Conservation (phyloP, 2,329 filamentous ascomycete genomes). For the Neurospora sp. region DNA sequence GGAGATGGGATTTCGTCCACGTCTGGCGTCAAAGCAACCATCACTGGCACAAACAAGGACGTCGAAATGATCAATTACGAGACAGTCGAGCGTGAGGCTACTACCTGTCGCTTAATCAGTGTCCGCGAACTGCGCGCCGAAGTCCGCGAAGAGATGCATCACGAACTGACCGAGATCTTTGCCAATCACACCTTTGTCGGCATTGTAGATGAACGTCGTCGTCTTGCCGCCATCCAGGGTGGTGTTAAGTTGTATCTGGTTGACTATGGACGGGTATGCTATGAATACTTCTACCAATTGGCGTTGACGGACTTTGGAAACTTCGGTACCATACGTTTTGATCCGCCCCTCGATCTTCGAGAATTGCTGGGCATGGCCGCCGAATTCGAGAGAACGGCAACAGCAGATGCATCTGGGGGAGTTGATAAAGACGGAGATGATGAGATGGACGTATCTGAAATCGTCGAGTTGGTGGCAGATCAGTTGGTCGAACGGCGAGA, state of each 20-base stretch:
- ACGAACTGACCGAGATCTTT: conserved; percentile 78
- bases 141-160: conserved; percentile 75
- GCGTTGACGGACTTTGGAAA: conserved; percentile 94
- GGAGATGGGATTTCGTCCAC: conserved; percentile 3
- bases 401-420: conserved; percentile 22
- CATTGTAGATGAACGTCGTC: conserved; percentile 75
- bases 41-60: not conserved
- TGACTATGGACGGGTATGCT: conserved; percentile 80
- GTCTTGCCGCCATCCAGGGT: conserved; percentile 85
- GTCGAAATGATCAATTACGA: conserved; percentile 59
- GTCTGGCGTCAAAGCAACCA: conserved; percentile 17
- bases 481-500: conserved; percentile 68
- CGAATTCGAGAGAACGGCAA: conserved; percentile 51
- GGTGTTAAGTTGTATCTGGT: conserved; percentile 87
- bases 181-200: conserved; percentile 87
- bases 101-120: conserved; percentile 67
- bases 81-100: conserved; percentile 56
- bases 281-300: conserved; percentile 92
- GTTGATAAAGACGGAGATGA: conserved; percentile 27
- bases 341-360: conserved; percentile 61
- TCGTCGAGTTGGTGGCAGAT: conserved; percentile 54
- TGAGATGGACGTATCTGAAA: conserved; percentile 56
- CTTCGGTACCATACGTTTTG: conserved; percentile 75
- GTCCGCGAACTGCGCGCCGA: conserved; percentile 73
- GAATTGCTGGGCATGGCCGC: conserved; percentile 66